These are phyloP conservation scores for Candida palmyrensis DNA, from an alignment of 805 yeast species.

Conservation along the genomic window DNA sequence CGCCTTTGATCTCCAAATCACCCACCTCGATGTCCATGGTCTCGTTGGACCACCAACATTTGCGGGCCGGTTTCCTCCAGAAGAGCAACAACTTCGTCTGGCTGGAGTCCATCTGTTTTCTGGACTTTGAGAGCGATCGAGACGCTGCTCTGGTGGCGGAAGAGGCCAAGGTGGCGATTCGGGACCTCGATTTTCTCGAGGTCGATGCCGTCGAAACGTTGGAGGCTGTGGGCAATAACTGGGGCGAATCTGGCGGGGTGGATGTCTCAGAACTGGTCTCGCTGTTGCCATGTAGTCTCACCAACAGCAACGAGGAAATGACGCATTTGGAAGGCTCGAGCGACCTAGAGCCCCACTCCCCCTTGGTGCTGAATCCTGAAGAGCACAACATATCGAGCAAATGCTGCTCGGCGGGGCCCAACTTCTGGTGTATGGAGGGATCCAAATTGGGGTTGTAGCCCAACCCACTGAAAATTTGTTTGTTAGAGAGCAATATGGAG, in stretches of 20 bases:
- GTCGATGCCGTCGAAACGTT: conserved; percentile 27
- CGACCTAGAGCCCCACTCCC: conserved; percentile 86
- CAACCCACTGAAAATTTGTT: conserved; percentile 72
- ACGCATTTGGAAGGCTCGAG: conserved; percentile 84
- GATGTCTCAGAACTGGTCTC: conserved; percentile 23
- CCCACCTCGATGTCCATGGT: conserved; percentile 40
- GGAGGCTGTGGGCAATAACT: conserved; percentile 40
- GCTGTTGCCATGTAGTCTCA: too few relatives aligned
- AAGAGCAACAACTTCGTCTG: conserved; percentile 70
- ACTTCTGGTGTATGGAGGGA: conserved; percentile 37
- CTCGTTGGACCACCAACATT: conserved; percentile 95
- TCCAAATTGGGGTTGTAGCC: conserved; percentile 42
- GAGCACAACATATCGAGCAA: conserved; percentile 90
- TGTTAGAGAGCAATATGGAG: conserved; percentile 50
- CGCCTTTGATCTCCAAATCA: conserved; percentile 11
- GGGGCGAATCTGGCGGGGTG: conserved; percentile 41
- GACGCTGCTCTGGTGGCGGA: conserved; percentile 53
- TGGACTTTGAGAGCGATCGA: conserved; percentile 52
- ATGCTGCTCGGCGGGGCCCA: conserved; percentile 93
- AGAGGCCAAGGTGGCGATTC: conserved; percentile 56
- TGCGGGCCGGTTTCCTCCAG: conserved; percentile 98
- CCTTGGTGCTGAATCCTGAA: conserved; percentile 67
- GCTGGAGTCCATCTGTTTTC: conserved; percentile 34
- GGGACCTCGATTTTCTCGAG: conserved; percentile 42
- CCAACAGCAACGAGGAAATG: conserved; percentile 76